A percentile compares a stretch with the other conserved stretches of the same genome.
Evolutionary conservation across 73 alveolate genomes (phyloP).

Genomic region (Tetrahymena borealis): DNA sequence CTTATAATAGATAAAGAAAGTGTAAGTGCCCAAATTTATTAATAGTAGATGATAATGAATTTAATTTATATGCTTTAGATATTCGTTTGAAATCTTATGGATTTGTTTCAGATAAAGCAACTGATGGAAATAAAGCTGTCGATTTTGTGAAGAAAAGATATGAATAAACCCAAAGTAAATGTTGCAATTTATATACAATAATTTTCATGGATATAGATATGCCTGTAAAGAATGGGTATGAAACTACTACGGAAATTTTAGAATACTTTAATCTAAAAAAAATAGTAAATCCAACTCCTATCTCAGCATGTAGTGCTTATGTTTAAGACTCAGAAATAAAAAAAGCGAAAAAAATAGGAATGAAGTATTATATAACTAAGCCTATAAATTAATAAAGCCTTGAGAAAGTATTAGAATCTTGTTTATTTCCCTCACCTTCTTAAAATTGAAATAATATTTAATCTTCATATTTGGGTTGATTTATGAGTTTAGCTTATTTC

Average conservation of each 20-base stretch:
- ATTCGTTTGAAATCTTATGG: not conserved
- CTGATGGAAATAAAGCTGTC: slow-evolving; percentile 23
- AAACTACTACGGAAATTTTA: not conserved
- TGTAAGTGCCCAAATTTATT: not conserved
- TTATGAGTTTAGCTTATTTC: too few relatives aligned
- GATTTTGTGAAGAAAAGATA: not conserved
- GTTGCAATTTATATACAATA: not conserved
- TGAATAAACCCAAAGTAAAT: not conserved
- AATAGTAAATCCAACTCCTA: not conserved
- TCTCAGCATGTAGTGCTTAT: not conserved
- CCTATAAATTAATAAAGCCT: not conserved
- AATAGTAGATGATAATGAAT: not conserved
- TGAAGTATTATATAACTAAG: not conserved
- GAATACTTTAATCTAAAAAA: not conserved
- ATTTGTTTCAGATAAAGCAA: slow-evolving; percentile 4
- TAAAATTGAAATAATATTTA: too few relatives aligned
- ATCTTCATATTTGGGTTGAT: too few relatives aligned
- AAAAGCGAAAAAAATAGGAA: not conserved
- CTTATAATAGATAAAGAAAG: too few relatives aligned
- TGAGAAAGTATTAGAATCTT: not conserved
- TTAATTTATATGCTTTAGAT: not conserved
- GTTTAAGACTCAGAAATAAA: not conserved
- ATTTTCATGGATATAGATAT: slow-evolving; percentile 45
- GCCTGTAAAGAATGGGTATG: slow-evolving; percentile 39
- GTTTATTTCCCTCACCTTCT: too few relatives aligned